phyloP scores from a whole-genome alignment of 345 rosid species.

The Dipteronia sinensis region DNA sequence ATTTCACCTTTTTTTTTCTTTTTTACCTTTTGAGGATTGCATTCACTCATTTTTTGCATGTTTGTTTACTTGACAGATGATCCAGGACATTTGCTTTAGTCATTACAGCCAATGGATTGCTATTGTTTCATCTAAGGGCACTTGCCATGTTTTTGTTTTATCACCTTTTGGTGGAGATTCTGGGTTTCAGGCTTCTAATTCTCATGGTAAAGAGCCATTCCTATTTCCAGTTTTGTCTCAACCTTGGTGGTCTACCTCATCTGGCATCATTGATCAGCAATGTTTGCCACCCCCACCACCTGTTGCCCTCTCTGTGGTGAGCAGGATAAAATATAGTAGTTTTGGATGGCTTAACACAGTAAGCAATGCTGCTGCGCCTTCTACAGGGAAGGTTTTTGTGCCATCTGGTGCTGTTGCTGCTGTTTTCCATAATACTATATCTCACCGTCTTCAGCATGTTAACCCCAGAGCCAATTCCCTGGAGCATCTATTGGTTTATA shows the following conservation, averaged over 20 bases:
- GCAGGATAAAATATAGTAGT: constrained; percentile 90
- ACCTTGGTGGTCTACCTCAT: constrained; percentile 86
- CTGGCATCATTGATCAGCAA: constrained; percentile 51
- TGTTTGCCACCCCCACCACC: constrained; percentile 66
- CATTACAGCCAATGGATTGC: constrained; percentile 90
- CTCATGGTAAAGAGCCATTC: constrained; percentile 54
- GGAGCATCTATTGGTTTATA: constrained; percentile 62
- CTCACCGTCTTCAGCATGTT: constrained; percentile 32
- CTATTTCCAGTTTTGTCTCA: constrained; percentile 57
- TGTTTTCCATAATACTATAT: constrained; percentile 57
- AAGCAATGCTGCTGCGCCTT: constrained; percentile 67
- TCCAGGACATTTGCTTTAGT: constrained; percentile 97
- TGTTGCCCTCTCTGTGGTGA: constrained; percentile 76
- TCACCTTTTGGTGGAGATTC: constrained; percentile 80
- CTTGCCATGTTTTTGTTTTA: constrained; percentile 89
- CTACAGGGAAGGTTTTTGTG: constrained; percentile 57
- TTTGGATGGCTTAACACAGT: constrained; percentile 96
- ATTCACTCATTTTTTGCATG: constrained; percentile 20
- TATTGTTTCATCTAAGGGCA: constrained; percentile 89
- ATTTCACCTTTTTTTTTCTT: constrained; percentile 18
- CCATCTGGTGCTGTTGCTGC: constrained; percentile 79
- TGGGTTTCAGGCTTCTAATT: constrained; percentile 60
- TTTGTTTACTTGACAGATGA: constrained; percentile 59
- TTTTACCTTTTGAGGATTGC: constrained; percentile 12
- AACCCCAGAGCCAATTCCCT: constrained; percentile 39